Conservation (phyloP, 441 rosid species). For the Daphne laureola region DNA sequence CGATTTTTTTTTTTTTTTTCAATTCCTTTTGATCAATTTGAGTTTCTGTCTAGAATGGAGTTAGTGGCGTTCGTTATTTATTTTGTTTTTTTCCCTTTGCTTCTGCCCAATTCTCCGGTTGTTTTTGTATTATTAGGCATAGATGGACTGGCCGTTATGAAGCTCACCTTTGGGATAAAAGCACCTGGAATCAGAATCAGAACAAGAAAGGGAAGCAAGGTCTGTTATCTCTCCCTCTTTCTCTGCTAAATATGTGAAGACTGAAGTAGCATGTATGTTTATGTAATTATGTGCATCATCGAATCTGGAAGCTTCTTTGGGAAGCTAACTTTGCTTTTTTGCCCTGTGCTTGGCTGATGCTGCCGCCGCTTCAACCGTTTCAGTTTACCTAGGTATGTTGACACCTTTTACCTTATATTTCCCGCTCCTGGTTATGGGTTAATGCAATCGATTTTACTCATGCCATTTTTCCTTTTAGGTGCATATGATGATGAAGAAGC, state of each 20-base stretch:
- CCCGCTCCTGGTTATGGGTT: conserved; percentile 5
- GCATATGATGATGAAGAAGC: conserved; percentile 85
- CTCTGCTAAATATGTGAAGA: background rate
- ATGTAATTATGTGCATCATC: background rate
- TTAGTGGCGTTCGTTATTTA: background rate
- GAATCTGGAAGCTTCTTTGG: conserved; percentile 8
- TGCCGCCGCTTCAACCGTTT: conserved; percentile 16
- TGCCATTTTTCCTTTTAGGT: conserved; percentile 30
- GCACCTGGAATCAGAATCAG: conserved; percentile 77
- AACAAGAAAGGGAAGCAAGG: conserved; percentile 86
- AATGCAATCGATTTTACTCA: conserved; percentile 10
- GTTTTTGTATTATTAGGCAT: conserved; percentile 34
- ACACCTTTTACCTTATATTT: conserved; percentile 4
- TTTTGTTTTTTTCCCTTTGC: conserved; percentile 1
- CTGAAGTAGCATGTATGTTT: too few species aligned
- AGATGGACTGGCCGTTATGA: conserved; percentile 81
- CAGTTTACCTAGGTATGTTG: conserved; percentile 82
- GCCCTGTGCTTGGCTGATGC: conserved; percentile 20
- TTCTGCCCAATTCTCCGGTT: background rate
- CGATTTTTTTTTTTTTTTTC: background rate
- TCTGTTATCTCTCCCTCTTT: conserved; percentile 19
- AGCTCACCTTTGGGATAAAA: conserved; percentile 87
- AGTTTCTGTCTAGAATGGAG: conserved; percentile 3
- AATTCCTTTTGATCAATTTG: background rate
- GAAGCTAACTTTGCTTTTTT: conserved; percentile 30